phyloP scores from a whole-genome alignment of 2,329 filamentous ascomycete species.

The Aspergillus fructus region DNA sequence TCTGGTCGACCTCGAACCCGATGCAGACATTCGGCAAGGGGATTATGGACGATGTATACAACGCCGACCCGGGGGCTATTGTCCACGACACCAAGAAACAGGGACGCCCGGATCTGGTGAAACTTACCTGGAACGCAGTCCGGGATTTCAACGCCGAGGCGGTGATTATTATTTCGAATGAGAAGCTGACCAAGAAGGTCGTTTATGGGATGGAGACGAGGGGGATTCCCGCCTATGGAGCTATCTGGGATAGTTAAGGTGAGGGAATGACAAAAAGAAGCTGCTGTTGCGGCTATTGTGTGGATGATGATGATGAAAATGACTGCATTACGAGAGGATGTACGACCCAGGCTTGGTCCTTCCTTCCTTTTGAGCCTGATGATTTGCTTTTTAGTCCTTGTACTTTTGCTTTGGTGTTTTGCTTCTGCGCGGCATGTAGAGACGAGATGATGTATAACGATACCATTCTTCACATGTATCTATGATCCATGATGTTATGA shows the following conservation, averaged over 20 bases:
- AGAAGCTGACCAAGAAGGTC: slow-evolving; percentile 35
- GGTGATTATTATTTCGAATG: slow-evolving; percentile 39
- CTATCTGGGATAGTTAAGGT: slow-evolving; percentile 18
- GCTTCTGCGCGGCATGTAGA: background rate
- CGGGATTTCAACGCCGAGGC: slow-evolving; percentile 37
- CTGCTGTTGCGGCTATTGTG: too few relatives aligned
- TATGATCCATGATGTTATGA: too few relatives aligned
- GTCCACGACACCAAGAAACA: slow-evolving; percentile 35
- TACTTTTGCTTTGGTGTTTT: too few relatives aligned
- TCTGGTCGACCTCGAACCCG: slow-evolving; percentile 39
- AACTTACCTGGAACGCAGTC: slow-evolving; percentile 18
- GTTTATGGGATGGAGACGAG: slow-evolving; percentile 41
- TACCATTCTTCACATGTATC: too few relatives aligned
- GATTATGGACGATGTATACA: slow-evolving; percentile 31
- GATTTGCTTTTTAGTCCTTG: too few relatives aligned
- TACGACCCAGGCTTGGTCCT: too few relatives aligned
- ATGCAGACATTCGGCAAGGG: slow-evolving; percentile 33
- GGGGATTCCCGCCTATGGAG: slow-evolving; percentile 34
- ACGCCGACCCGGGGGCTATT: slow-evolving; percentile 34
- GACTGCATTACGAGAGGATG: too few relatives aligned
- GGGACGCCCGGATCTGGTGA: slow-evolving; percentile 35
- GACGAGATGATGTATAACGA: too few relatives aligned
- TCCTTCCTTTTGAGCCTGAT: too few relatives aligned
- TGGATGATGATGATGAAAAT: too few relatives aligned
- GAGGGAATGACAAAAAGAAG: too few relatives aligned